Evolutionary conservation across 352 stramenopile genomes (phyloP).

Genomic region (Poterioochromonas sp.): DNA sequence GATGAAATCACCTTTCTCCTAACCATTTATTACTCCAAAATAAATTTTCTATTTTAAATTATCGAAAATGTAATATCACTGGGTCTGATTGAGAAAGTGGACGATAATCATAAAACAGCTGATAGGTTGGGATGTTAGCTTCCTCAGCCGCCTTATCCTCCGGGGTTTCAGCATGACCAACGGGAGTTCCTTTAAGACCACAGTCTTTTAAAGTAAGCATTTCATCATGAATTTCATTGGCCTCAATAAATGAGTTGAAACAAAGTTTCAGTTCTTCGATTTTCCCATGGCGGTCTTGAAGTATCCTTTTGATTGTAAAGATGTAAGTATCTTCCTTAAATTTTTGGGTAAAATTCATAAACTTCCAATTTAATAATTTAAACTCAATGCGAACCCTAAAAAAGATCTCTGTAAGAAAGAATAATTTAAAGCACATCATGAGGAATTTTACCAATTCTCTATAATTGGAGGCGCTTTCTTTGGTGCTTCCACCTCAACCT

Average conservation of each 20-base stretch:
- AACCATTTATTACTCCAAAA: no score
- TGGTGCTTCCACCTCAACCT: no score
- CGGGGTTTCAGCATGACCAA: not conserved
- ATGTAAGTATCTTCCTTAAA: slow-evolving; percentile 24
- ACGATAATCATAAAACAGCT: slow-evolving; percentile 26
- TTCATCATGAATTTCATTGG: slow-evolving; percentile 22
- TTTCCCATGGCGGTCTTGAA: not conserved
- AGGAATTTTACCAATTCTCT: no score
- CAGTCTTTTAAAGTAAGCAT: slow-evolving; percentile 21
- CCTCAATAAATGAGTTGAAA: slow-evolving; percentile 18
- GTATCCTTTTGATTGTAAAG: slow-evolving; percentile 13
- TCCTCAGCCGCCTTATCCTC: not conserved
- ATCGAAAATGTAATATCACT: slow-evolving; percentile 20
- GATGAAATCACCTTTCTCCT: no score
- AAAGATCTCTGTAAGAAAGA: not conserved
- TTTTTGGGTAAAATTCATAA: slow-evolving; percentile 22
- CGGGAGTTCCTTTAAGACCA: not conserved
- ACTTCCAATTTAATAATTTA: slow-evolving; percentile 27
- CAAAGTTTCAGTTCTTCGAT: slow-evolving; percentile 22
- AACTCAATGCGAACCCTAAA: not conserved
- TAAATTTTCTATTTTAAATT: no score
- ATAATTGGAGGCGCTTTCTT: no score
- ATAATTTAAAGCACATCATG: not conserved
- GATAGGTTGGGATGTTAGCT: not conserved
- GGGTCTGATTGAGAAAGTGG: not conserved